These are phyloP conservation scores for Kwoniella pini DNA, from an alignment of 768 basidiomycete genomes.

Conservation along the genomic window DNA sequence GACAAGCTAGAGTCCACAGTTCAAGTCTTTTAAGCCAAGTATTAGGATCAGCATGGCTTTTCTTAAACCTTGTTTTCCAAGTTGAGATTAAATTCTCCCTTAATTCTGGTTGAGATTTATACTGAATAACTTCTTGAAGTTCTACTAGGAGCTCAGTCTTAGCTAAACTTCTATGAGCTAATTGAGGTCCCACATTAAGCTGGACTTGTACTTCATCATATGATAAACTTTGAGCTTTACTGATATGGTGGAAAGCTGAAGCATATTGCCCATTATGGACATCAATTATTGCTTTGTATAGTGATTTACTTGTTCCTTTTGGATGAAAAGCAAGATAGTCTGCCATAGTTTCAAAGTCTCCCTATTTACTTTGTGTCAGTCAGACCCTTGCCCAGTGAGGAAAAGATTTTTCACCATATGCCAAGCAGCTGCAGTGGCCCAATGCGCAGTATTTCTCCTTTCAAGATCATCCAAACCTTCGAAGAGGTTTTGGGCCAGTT, in stretches of 20 bases:
- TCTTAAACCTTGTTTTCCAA: slow-evolving; percentile 48
- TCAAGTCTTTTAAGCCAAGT: slow-evolving; percentile 48
- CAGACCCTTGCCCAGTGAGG: background rate
- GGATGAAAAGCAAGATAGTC: slow-evolving; percentile 49
- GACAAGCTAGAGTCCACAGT: slow-evolving; percentile 47
- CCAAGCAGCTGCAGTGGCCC: slow-evolving; percentile 51
- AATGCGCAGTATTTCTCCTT: slow-evolving; percentile 46
- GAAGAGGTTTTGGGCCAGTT: slow-evolving; percentile 40
- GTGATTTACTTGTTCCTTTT: slow-evolving; percentile 49
- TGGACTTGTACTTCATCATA: slow-evolving; percentile 50
- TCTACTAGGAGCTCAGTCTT: slow-evolving; percentile 52
- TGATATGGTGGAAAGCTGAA: slow-evolving; percentile 47
- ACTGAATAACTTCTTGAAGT: slow-evolving; percentile 52
- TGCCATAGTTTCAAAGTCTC: slow-evolving; percentile 52
- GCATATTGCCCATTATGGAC: slow-evolving; percentile 44
- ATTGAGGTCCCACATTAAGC: slow-evolving; percentile 30
- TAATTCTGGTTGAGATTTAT: slow-evolving; percentile 48
- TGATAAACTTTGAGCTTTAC: slow-evolving; percentile 47
- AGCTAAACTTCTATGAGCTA: slow-evolving; percentile 47
- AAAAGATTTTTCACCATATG: slow-evolving; percentile 42
- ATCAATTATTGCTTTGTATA: slow-evolving; percentile 55
- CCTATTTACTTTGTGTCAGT: slow-evolving; percentile 15
- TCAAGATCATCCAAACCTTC: slow-evolving; percentile 45
- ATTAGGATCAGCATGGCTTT: slow-evolving; percentile 47
- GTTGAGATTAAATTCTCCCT: slow-evolving; percentile 31